These are phyloP conservation scores for Ilyonectria sp. DNA, from an alignment of 2,329 filamentous ascomycete genomes.

Conservation along the genomic window DNA sequence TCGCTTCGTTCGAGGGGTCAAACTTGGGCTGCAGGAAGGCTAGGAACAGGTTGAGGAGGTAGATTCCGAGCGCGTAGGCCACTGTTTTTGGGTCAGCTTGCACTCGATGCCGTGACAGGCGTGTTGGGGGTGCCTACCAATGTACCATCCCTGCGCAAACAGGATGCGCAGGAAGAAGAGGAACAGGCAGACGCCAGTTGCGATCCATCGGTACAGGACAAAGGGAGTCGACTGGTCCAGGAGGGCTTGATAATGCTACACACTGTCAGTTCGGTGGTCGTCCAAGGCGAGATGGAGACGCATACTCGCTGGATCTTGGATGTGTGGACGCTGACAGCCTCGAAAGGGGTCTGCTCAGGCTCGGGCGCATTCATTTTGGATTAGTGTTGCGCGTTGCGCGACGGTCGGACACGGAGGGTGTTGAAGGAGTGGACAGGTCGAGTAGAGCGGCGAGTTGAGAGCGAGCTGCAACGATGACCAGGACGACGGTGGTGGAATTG, in stretches of 20 bases:
- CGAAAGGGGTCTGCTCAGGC: conserved; percentile 92
- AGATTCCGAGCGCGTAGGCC: conserved; percentile 97
- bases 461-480: conserved; percentile 24
- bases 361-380: conserved; percentile 85
- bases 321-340: conserved; percentile 89
- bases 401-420: conserved; percentile 13
- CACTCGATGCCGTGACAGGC: background rate
- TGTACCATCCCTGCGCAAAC: conserved; percentile 97
- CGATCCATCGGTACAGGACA: conserved; percentile 90
- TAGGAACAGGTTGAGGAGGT: conserved; percentile 98
- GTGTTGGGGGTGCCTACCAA: conserved; percentile 71
- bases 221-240: conserved; percentile 95
- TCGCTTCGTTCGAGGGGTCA: conserved; percentile 91
- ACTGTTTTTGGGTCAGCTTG: conserved; percentile 68
- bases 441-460: conserved; percentile 12
- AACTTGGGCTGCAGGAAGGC: conserved; percentile 99
- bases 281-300: conserved; percentile 16
- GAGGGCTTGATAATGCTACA: conserved; percentile 91
- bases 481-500: conserved; percentile 21
- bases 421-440: conserved; percentile 1
- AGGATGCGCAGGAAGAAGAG: conserved; percentile 93
- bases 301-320: conserved; percentile 80
- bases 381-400: conserved; percentile 27
- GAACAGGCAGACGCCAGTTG: conserved; percentile 81
- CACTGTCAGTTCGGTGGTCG: conserved; percentile 41